A percentile compares a stretch with the other conserved stretches of the same genome.
Evolutionary conservation across 1,284 basidiomycete genomes (phyloP).

Genomic region (Trametes polyzona): DNA sequence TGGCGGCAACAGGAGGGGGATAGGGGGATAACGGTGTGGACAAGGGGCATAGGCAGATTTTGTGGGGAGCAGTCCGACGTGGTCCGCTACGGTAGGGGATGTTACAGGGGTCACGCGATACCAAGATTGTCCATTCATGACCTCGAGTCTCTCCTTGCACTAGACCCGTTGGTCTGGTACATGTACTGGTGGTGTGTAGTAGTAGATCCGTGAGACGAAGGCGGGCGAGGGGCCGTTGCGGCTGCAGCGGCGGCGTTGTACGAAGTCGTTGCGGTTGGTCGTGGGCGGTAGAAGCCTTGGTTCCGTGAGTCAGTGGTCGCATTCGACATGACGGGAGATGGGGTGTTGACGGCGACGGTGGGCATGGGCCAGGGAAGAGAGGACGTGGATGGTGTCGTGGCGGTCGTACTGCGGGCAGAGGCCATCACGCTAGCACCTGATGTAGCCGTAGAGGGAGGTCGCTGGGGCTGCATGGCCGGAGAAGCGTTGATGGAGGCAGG

Average conservation of each 20-base stretch:
- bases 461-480: slow-evolving; percentile 33
- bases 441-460: slow-evolving; percentile 32
- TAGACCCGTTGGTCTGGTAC: slow-evolving; percentile 46
- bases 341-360: slow-evolving; percentile 33
- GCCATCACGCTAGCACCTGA: slow-evolving; percentile 5
- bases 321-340: slow-evolving; percentile 33
- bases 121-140: slow-evolving; percentile 4
- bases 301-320: slow-evolving; percentile 35
- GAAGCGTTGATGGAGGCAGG: slow-evolving; percentile 32
- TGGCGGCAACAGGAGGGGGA: neutral
- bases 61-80: neutral
- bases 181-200: slow-evolving; percentile 47
- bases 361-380: slow-evolving; percentile 48
- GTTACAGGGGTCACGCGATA: neutral
- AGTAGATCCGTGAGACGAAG: slow-evolving; percentile 37
- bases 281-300: slow-evolving; percentile 41
- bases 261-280: slow-evolving; percentile 32
- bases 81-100: too few relatives aligned
- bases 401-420: slow-evolving; percentile 27
- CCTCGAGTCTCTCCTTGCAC: slow-evolving; percentile 20
- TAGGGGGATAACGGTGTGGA: neutral
- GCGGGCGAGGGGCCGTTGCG: slow-evolving; percentile 33
- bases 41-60: slow-evolving; percentile 6
- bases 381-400: slow-evolving; percentile 26
- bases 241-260: slow-evolving; percentile 28